These are phyloP conservation scores for Hypoxylon sp. DNA, from an alignment of 2,329 filamentous ascomycete species.

Conservation along the genomic window DNA sequence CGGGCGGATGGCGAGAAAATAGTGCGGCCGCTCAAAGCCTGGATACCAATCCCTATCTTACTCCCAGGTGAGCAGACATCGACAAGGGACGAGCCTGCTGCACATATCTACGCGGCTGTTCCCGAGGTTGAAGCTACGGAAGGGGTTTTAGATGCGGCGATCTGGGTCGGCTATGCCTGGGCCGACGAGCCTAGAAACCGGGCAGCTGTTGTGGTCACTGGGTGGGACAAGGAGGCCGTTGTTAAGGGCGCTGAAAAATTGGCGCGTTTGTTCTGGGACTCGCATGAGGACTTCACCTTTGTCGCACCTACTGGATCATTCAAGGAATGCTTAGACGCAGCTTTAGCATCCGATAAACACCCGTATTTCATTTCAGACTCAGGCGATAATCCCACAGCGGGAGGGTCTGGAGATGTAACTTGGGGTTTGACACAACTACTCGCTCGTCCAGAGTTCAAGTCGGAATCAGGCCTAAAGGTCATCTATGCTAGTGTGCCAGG, in stretches of 20 bases:
- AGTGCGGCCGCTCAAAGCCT: conserved; percentile 64
- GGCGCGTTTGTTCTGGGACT: conserved; percentile 64
- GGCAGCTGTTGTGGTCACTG: conserved; percentile 66
- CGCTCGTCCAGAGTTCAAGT: conserved; percentile 61
- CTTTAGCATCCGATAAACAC: conserved; percentile 57
- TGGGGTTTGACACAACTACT: conserved; percentile 65
- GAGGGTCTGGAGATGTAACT: conserved; percentile 68
- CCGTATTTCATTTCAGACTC: conserved; percentile 71
- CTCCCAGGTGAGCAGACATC: conserved; percentile 70
- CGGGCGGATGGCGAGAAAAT: conserved; percentile 37
- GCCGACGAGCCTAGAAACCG: conserved; percentile 68
- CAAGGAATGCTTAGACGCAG: conserved; percentile 63
- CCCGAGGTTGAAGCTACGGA: conserved; percentile 59
- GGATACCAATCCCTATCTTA: conserved; percentile 67
- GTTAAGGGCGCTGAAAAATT: conserved; percentile 61
- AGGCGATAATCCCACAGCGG: conserved; percentile 69
- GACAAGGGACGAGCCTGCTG: conserved; percentile 67
- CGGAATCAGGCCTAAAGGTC: conserved; percentile 57
- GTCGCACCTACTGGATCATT: conserved; percentile 66
- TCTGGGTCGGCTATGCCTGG: conserved; percentile 72
- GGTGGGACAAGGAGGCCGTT: conserved; percentile 62
- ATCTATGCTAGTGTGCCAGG: conserved; percentile 70
- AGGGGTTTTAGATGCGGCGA: conserved; percentile 65
- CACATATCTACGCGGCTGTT: conserved; percentile 65
- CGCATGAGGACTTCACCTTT: conserved; percentile 64